Percentiles rank a stretch among this genome's conserved stretches.
phyloP scores from a whole-genome alignment of 2,329 filamentous ascomycete species.

The Karstenula rhodostoma region DNA sequence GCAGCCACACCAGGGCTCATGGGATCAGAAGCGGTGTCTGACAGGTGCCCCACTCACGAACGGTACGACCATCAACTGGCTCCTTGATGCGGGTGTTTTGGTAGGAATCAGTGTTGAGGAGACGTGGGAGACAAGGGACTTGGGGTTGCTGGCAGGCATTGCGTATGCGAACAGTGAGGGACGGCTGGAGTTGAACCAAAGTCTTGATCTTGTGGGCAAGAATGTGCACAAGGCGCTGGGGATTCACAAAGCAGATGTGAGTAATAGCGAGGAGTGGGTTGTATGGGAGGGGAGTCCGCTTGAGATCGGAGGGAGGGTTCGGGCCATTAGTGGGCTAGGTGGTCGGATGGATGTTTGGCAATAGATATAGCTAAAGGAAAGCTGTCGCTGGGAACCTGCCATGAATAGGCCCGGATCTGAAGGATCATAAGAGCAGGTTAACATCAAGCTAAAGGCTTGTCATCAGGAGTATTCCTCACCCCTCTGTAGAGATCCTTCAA shows the following conservation, averaged over 20 bases:
- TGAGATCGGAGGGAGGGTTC: slow-evolving; percentile 65
- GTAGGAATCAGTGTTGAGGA: slow-evolving; percentile 67
- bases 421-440: too few species aligned
- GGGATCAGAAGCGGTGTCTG: slow-evolving; percentile 70
- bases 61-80: slow-evolving; percentile 66
- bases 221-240: slow-evolving; percentile 69
- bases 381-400: too few species aligned
- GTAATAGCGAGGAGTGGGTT: slow-evolving; percentile 60
- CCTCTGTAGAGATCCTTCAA: too few species aligned
- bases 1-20: slow-evolving; percentile 62
- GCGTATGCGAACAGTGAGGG: slow-evolving; percentile 66
- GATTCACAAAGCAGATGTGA: slow-evolving; percentile 40
- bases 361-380: too few species aligned
- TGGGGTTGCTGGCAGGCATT: slow-evolving; percentile 68
- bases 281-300: slow-evolving; percentile 71
- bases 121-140: slow-evolving; percentile 68
- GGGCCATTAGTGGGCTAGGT: slow-evolving; percentile 21
- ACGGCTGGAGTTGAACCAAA: slow-evolving; percentile 61
- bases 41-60: slow-evolving; percentile 72
- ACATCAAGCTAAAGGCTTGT: too few species aligned
- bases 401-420: too few species aligned
- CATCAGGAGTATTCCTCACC: too few species aligned
- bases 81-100: slow-evolving; percentile 66
- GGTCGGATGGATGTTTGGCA: slow-evolving; percentile 20
- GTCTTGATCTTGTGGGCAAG: slow-evolving; percentile 64